Conservation (phyloP, 2,329 filamentous ascomycete genomes). For the Paracoccidioides brasiliensis region DNA sequence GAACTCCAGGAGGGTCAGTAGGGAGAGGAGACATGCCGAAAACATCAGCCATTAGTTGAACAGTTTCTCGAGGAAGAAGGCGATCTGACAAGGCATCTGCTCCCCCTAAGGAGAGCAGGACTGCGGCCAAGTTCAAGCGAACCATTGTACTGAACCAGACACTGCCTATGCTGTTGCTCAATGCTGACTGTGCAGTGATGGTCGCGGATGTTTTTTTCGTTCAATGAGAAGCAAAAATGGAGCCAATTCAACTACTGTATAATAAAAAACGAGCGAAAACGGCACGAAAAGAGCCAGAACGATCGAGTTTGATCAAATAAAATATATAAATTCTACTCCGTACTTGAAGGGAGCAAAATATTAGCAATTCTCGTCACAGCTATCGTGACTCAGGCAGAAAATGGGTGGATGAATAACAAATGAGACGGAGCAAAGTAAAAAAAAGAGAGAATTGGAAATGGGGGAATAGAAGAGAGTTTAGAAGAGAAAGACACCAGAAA, state of each 20-base stretch:
- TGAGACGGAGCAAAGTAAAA: not conserved
- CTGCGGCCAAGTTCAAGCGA: conserved; percentile 5
- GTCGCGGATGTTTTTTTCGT: no score
- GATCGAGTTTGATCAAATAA: not conserved
- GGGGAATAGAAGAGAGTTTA: not conserved
- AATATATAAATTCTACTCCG: not conserved
- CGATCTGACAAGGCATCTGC: conserved; percentile 7
- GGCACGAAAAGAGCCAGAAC: not conserved
- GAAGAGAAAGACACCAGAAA: not conserved
- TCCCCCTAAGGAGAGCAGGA: conserved; percentile 9
- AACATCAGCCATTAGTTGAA: conserved; percentile 8
- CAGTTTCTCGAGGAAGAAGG: conserved; percentile 9
- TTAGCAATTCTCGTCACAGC: not conserved
- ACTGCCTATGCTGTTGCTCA: not conserved
- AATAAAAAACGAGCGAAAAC: not conserved
- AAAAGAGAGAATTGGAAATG: not conserved
- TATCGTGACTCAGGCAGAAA: not conserved
- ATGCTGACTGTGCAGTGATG: no score
- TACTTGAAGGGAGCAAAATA: not conserved
- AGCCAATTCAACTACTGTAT: not conserved
- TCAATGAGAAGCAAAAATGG: not conserved
- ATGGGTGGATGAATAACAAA: not conserved
- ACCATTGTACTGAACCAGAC: conserved; percentile 4
- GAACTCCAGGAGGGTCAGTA: conserved; percentile 9
- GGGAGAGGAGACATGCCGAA: conserved; percentile 11